Evolutionary conservation across 441 rosid species (phyloP), one percentile per base, ranked within the genome.

Genomic region (Hypseocharis bilobata): DNA sequence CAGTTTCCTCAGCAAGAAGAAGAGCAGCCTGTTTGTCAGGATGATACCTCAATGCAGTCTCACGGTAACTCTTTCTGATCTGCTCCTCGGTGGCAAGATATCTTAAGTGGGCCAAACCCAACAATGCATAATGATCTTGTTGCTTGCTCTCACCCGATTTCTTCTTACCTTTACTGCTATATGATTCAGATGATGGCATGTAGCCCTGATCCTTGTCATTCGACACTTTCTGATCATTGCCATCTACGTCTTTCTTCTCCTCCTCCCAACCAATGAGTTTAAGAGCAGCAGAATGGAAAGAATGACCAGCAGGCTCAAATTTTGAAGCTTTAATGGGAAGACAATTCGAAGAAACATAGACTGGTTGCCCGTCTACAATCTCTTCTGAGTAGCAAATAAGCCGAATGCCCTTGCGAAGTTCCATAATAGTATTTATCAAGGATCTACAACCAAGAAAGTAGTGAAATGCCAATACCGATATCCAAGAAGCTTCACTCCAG

Each of bases 11-110:
- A 16, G 86, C 80, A 60, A 93, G 85, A 78, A 93, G 90, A 63
- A 88, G 83, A 40, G 88, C 80, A 65, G 92, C 96, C n/a, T 90
- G 92, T 73, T 92, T 92, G 80, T 90, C 97, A 0, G 95, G 98
- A 77, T 90, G 98, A 75, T 87, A 78, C 85, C 81, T 93, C 81
- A 90, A 56, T 19, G 98, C 98, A 70, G 96, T 90, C 76, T 93
- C 97, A 19, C 98, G 88, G 63, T 90, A 92, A 28, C 88, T 84
- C 77, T 82, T 92, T 70, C 91, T 81, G 52, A 92, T 92, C 83
- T 92, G 98, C 68, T 92, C 98, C 77, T 92, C 97, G 5, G 96
- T 86, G 10, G 97, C 96, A 72, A 93, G 96, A 70, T 93, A 93
- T 67, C 98, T 81, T 61, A 90, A 76, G 80, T 90, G 96, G 75